Conservation (phyloP, 2,329 filamentous ascomycete genomes). For the Cordyceps cateniannulata region DNA sequence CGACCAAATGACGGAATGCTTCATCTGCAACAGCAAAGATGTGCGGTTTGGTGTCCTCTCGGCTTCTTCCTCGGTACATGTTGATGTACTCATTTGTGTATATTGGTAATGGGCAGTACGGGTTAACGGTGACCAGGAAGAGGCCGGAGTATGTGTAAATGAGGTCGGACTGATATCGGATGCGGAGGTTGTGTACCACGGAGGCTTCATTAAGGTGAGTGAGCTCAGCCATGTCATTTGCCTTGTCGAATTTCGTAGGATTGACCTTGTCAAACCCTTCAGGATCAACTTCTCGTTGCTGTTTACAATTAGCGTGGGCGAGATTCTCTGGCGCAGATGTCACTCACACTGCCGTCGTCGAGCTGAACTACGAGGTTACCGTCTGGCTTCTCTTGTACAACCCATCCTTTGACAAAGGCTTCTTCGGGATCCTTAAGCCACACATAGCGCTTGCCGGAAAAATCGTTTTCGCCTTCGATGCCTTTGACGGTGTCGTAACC, state of each 20-base stretch:
- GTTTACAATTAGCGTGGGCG: constrained; percentile 16
- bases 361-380: constrained; percentile 78
- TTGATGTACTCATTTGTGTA: constrained; percentile 96
- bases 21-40: constrained; percentile 98
- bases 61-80: constrained; percentile 87
- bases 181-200: constrained; percentile 93
- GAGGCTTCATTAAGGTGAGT: constrained; percentile 97
- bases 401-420: constrained; percentile 89
- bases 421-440: constrained; percentile 85
- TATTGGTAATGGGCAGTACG: constrained; percentile 89
- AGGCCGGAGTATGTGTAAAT: constrained; percentile 98
- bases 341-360: constrained; percentile 78
- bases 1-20: constrained; percentile 90
- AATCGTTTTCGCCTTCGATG: constrained; percentile 96
- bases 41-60: constrained; percentile 94
- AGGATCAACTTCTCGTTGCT: constrained; percentile 80
- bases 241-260: constrained; percentile 98
- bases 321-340: neutral
- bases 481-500: constrained; percentile 54
- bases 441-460: constrained; percentile 96
- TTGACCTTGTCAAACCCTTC: constrained; percentile 98
- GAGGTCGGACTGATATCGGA: constrained; percentile 88
- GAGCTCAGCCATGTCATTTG: constrained; percentile 97
- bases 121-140: constrained; percentile 95
- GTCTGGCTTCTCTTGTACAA: constrained; percentile 70